A percentile compares a stretch with the other conserved stretches of the same genome.
phyloP scores from a whole-genome alignment of 805 yeast genomes.

The Ogataea degrootiae region DNA sequence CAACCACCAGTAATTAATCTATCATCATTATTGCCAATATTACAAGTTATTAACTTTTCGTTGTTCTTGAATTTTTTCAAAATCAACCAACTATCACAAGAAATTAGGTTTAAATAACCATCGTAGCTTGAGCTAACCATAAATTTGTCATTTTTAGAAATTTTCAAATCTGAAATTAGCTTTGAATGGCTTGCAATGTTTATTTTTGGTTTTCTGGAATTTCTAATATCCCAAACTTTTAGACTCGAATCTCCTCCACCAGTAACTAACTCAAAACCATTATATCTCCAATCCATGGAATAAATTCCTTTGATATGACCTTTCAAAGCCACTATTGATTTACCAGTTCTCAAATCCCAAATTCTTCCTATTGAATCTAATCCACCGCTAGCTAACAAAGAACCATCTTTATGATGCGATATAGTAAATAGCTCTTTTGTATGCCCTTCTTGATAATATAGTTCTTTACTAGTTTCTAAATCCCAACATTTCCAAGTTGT shows the following conservation, averaged over 20 bases:
- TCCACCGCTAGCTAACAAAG: conserved; percentile 72
- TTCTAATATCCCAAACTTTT: conserved; percentile 83
- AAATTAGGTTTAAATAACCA: conserved; percentile 56
- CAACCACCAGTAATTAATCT: conserved; percentile 66
- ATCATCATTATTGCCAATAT: conserved; percentile 39
- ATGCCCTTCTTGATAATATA: conserved; percentile 83
- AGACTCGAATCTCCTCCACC: conserved; percentile 81
- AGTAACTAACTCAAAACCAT: conserved; percentile 72
- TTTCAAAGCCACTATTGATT: conserved; percentile 46
- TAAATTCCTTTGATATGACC: conserved; percentile 75
- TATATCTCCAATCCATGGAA: conserved; percentile 66
- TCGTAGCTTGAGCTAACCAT: conserved; percentile 70
- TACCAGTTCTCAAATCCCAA: conserved; percentile 87
- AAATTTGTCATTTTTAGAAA: conserved; percentile 39
- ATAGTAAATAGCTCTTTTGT: conserved; percentile 62
- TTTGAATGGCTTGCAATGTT: conserved; percentile 70
- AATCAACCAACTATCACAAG: conserved; percentile 66
- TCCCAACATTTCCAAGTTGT: conserved; percentile 91
- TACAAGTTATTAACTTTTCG: conserved; percentile 73
- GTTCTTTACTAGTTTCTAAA: conserved; percentile 38
- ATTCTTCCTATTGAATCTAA: conserved; percentile 65
- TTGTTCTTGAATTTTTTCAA: conserved; percentile 48
- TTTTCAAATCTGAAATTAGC: conserved; percentile 61
- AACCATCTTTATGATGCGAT: conserved; percentile 71
- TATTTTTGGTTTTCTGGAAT: conserved; percentile 30